Evolutionary conservation across 2,329 filamentous ascomycete genomes (phyloP).

Genomic region (Venturia asperata): DNA sequence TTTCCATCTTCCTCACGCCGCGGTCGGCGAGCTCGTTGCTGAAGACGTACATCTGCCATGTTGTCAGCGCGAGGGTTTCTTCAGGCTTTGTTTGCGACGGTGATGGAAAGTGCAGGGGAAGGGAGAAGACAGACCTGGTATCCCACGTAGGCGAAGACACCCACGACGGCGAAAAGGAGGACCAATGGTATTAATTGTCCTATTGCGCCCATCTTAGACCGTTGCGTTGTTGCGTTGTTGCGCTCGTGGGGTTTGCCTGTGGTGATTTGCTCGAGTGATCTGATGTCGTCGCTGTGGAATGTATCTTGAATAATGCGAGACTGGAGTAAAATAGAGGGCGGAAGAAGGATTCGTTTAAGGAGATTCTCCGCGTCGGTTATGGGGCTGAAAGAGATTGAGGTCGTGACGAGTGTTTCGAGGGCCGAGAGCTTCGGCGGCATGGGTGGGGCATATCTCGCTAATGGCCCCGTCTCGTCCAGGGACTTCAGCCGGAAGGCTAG

Average conservation of each 20-base stretch:
- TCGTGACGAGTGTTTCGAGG: not conserved
- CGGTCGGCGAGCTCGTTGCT: conserved; percentile 57
- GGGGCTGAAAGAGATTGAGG: not conserved
- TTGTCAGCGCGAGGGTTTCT: too few relatives aligned
- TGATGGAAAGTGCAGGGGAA: not conserved
- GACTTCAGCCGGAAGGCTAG: not conserved
- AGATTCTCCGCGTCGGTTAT: not conserved
- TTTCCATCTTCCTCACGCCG: conserved; percentile 63
- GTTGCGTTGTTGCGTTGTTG: conserved; percentile 2
- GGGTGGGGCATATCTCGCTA: not conserved
- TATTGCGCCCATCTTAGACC: conserved; percentile 16
- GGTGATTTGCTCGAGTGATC: not conserved
- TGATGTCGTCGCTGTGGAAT: too few relatives aligned
- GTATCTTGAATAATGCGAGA: too few relatives aligned
- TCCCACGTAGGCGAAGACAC: conserved; percentile 54
- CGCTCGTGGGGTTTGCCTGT: not conserved
- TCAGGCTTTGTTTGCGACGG: not conserved
- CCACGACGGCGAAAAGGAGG: conserved; percentile 54
- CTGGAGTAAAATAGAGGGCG: not conserved
- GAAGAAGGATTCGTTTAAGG: not conserved
- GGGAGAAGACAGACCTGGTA: conserved; percentile 48
- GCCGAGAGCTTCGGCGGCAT: not conserved
- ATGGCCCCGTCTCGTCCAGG: not conserved
- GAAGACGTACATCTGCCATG: conserved; percentile 54
- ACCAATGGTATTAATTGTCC: conserved; percentile 57